phyloP scores from a whole-genome alignment of 805 yeast genomes.

The Priceomyces melissophilus region DNA sequence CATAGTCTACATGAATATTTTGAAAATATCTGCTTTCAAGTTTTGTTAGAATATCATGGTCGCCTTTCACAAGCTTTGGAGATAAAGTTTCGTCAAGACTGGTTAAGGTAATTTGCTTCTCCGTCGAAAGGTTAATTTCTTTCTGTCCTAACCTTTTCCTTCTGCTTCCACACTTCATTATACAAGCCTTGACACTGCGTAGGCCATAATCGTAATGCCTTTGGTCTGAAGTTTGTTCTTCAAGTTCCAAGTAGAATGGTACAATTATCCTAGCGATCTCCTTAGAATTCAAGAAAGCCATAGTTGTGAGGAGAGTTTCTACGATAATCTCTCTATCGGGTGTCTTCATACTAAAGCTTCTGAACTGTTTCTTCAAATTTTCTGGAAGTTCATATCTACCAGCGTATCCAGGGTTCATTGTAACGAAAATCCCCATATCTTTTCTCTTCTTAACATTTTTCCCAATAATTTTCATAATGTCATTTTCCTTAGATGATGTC shows the following conservation, averaged over 20 bases:
- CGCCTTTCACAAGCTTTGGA: slow-evolving; percentile 63
- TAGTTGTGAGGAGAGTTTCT: slow-evolving; percentile 66
- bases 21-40: slow-evolving; percentile 25
- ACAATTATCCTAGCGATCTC: slow-evolving; percentile 48
- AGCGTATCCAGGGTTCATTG: slow-evolving; percentile 86
- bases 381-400: slow-evolving; percentile 86
- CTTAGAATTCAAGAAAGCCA: slow-evolving; percentile 57
- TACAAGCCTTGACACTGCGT: slow-evolving; percentile 69
- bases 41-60: slow-evolving; percentile 39
- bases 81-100: slow-evolving; percentile 60
- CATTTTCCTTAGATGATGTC: slow-evolving; percentile 48
- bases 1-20: slow-evolving; percentile 11
- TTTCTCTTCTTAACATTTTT: slow-evolving; percentile 35
- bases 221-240: slow-evolving; percentile 45
- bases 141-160: neutral
- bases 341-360: slow-evolving; percentile 66
- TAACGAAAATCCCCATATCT: slow-evolving; percentile 73
- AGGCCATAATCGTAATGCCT: slow-evolving; percentile 88
- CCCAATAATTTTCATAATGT: slow-evolving; percentile 33
- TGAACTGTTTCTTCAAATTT: slow-evolving; percentile 73
- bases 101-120: slow-evolving; percentile 37
- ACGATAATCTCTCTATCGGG: slow-evolving; percentile 73
- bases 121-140: slow-evolving; percentile 11
- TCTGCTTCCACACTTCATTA: slow-evolving; percentile 55
- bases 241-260: slow-evolving; percentile 49